Base-by-base conservation (phyloP, 1,139 yeast genomes). In the Pneumocystis wakefieldiae region DNA sequence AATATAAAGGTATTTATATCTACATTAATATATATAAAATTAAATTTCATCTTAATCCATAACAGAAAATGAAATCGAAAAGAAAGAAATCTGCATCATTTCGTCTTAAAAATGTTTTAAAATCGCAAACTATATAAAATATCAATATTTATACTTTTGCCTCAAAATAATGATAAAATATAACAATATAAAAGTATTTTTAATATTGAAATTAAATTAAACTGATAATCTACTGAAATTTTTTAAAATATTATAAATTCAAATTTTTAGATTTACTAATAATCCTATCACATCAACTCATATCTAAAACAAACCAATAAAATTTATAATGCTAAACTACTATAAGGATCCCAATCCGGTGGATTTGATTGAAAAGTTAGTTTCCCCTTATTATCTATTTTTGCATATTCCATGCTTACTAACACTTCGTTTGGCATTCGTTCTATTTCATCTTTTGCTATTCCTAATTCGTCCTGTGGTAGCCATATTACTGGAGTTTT, bases 381-480 rank as follows among this genome's bases (percentile, higher is more conserved):
- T 12, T 24, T 48, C 12, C 55, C 55, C n/a, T 48, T 48, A 24
- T 14, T 48, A 48, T 48, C 55, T 24, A 48, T 12, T 48, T 48
- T 14, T 48, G 55, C 55, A 24, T 6, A 48, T 12, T 48, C 55
- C 29, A 24, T 48, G 15, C 55, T 48, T 48, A 48, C 55, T 24
- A 48, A 48, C 14, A 48, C 32, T 24, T 48, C 55, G 24, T 10
- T 19, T 48, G 55, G 55, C 55, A 48, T 48, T 24, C 55, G 24
- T 78, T 80, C 29, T 14, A 86, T 81, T 69, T 87, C 83, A 24
- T 71, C 73, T 1, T 79, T 75, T 2, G 95, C 85, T 71, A 88
- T 80, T 0, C 97, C 97, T 79, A 83, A 81, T 7, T 87, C 83
- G 74, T 92, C 98, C 65, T 78, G 78, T 7, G 97, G 95, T 68